Base-by-base conservation (phyloP, 2,329 filamentous ascomycete genomes). In the Zymoseptoria brevis region DNA sequence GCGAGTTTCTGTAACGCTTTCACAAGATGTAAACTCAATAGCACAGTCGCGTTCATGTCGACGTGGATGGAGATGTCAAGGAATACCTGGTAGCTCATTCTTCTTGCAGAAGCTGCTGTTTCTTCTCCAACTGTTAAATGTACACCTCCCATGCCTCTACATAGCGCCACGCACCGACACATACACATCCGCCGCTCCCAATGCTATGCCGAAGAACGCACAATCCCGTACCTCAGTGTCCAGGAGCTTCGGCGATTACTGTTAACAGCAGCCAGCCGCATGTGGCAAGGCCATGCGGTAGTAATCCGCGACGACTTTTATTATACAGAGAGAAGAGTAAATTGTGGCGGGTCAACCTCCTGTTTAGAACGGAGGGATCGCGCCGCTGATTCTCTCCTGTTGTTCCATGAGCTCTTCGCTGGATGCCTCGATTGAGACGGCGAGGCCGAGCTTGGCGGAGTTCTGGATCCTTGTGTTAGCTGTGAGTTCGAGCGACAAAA, bases 371-470 rank as follows among this genome's bases (percentile, higher is more conserved):
- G 71, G 71, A 50, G 70, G 70, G 50, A 65, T 67, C 19, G 80
- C 80, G 62, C 80, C 79, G 61, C 75, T 74, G 60, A 78, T 68
- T 66, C 76, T 74, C 64, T 74, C 74, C 75, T 91, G 88, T 77
- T 91, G 88, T 75, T 92, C 87, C 81, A 94, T 89, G 67, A 96
- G 79, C 74, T 95, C 90, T 75, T 96, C 91, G 58, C 86, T 83
- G 55, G 86, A 86, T 56, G 89, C 85, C 80, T 96, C 91, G 67
- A 96, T 90, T 53, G 92, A 96, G 69, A 99, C 90, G 62, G 90
- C 91, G 65, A 99, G 83, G 68, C 94, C 94, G 69, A 97, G 84
- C 82, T 97, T 97, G 68, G 93, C 90, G 79, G 88, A 84, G 86
- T 94, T 90, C 94, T 99, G 65, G 11, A 45, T 58, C 53, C 56